Conservation (phyloP, 2,329 filamentous ascomycete species). For the Ophiostoma sp. region DNA sequence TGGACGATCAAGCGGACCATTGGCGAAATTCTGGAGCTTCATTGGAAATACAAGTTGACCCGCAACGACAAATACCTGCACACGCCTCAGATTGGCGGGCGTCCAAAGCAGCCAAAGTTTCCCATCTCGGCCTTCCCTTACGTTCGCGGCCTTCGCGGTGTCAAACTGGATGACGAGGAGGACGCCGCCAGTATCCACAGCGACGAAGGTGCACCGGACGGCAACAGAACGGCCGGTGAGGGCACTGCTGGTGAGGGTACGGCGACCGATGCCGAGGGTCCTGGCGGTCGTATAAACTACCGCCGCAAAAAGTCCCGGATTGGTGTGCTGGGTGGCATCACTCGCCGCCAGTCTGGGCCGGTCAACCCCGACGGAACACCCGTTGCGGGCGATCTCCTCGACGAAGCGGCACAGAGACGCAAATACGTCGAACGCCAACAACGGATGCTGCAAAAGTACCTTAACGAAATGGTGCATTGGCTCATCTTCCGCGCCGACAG, state of each 20-base stretch:
- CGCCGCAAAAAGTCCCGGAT: constrained; percentile 54
- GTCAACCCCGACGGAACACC: constrained; percentile 50
- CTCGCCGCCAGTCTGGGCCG: constrained; percentile 54
- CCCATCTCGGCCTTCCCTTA: constrained; percentile 89
- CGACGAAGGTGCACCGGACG: constrained; percentile 36
- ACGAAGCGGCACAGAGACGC: constrained; percentile 55
- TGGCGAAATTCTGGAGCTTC: constrained; percentile 86
- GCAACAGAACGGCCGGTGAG: constrained; percentile 46
- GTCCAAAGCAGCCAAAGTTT: constrained; percentile 84
- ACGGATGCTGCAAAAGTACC: constrained; percentile 81
- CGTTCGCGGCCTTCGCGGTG: constrained; percentile 73
- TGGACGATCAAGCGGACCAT: constrained; percentile 90
- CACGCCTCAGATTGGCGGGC: constrained; percentile 63
- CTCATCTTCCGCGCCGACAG: constrained; percentile 96
- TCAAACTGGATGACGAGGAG: constrained; percentile 79
- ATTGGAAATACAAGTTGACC: constrained; percentile 89
- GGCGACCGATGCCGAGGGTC: constrained; percentile 67
- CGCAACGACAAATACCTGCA: constrained; percentile 81
- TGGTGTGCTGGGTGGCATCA: constrained; percentile 51
- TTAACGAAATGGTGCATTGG: constrained; percentile 92
- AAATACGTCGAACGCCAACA: constrained; percentile 81
- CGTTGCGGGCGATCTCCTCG: constrained; percentile 47
- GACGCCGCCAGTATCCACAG: constrained; percentile 41
- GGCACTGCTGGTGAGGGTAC: constrained; percentile 62
- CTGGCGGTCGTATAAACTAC: constrained; percentile 35